phyloP scores from a whole-genome alignment of 257 asterid species.

The Rehmannia glutinosa region DNA sequence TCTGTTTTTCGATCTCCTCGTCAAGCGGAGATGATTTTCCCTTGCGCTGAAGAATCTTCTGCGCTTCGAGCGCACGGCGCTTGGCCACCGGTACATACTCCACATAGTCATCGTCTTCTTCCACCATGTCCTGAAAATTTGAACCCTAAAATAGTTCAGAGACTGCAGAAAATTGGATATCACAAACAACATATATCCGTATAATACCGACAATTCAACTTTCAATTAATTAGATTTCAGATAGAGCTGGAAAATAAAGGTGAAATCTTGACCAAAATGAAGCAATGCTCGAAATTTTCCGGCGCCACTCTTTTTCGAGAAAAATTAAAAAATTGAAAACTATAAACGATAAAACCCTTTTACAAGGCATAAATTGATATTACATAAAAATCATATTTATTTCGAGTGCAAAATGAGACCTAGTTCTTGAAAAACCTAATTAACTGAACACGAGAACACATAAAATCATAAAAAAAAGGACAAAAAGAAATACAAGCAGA shows the following conservation, averaged over 20 bases:
- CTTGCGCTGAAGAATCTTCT: neutral
- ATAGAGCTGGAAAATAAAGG: neutral
- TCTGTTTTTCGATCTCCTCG: neutral
- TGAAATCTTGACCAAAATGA: neutral
- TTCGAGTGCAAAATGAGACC: neutral
- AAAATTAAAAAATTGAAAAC: neutral
- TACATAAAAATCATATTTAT: neutral
- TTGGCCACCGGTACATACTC: neutral
- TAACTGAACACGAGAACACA: neutral
- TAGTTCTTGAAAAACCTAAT: neutral
- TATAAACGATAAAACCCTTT: neutral
- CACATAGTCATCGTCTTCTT: neutral
- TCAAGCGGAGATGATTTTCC: neutral
- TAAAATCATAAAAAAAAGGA: neutral
- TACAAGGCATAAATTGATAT: neutral
- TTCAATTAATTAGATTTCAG: neutral
- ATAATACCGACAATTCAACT: neutral
- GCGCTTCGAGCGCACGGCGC: conserved; percentile 9
- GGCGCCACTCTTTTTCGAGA: neutral
- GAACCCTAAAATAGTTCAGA: neutral
- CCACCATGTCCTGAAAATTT: neutral
- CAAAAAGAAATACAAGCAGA: too few species aligned
- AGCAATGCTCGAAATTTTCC: neutral
- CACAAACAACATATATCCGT: too few species aligned
- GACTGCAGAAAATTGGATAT: neutral